Evolutionary conservation across 768 basidiomycete species (phyloP).

Genomic region (Podaxis mareebaensis): DNA sequence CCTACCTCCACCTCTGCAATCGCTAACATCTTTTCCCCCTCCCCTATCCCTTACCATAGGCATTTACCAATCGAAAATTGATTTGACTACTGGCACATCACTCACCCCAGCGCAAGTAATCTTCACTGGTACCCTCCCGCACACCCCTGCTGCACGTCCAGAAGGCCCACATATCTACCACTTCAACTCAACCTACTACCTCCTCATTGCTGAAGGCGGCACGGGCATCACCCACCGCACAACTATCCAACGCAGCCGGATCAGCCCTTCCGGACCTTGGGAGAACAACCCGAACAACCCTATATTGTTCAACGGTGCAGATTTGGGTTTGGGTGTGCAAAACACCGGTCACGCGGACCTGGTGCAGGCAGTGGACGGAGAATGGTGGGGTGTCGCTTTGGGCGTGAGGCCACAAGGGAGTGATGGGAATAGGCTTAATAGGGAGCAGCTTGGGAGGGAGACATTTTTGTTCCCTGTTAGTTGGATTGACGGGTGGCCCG

Average conservation of each 20-base stretch:
- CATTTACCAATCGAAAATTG: conserved; percentile 42
- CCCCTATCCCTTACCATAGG: conserved; percentile 22
- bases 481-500: conserved; percentile 40
- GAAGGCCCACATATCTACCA: conserved; percentile 43
- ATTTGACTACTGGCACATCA: conserved; percentile 35
- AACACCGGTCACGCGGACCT: conserved; percentile 40
- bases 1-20: neutral
- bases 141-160: conserved; percentile 36
- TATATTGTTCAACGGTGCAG: conserved; percentile 39
- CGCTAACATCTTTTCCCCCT: neutral
- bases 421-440: conserved; percentile 6
- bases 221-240: conserved; percentile 34
- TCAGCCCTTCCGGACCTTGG: conserved; percentile 39
- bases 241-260: conserved; percentile 38
- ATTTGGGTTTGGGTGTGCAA: conserved; percentile 35
- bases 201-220: conserved; percentile 44
- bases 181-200: conserved; percentile 39
- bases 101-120: conserved; percentile 36
- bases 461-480: conserved; percentile 42
- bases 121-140: conserved; percentile 37
- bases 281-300: conserved; percentile 41
- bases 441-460: conserved; percentile 31
- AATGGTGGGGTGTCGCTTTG: conserved; percentile 43
- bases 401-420: conserved; percentile 37
- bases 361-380: conserved; percentile 33